Base-by-base conservation (phyloP, 306 rosid species). In the Pterocarpus santalinus region DNA sequence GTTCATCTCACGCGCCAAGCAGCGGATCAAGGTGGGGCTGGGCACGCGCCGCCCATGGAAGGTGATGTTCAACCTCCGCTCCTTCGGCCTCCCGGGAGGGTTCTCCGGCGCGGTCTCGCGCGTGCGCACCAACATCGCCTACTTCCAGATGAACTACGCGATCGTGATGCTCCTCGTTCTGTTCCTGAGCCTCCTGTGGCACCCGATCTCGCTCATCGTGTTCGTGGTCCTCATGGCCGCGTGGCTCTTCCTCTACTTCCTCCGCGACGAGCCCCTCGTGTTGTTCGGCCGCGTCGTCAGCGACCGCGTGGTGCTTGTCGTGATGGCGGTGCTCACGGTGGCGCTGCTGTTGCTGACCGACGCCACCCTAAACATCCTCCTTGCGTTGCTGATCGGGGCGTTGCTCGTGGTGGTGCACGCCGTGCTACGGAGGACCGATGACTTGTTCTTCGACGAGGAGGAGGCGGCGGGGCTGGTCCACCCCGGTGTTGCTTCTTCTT, bases 91-190 rank as follows among this genome's bases (percentile, higher is more conserved):
- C 4, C 92, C 98, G 10, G 8, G 73, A 38, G 41, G 46, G 32
- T 3, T 88, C 81, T 5, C 34, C 47, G 95, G 85, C 65, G 88
- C 89, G 35, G 8, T 87, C 38, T 9, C 72, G 2, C 88, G 93
- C 8, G 41, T 90, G 57, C 83, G 85, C 3, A 5, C 38, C 38
- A 94, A 94, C 87, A 30, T 80, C 66, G 66, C 67, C 4, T 92
- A 39, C 85, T 94, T 94, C 91, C 93, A 90, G 49, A 80, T 86
- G 91, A 94, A 94, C 85, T 94, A 94, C 87, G 91, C 96, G 7
- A 69, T 88, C 4, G 5, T 88, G 5, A 38, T 57, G 1, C 94
- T 90, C 11, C 0, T 78, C 2, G 65, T 92, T 4, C 85, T 92
- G 36, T 89, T 88, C 81, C 76, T 92, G 44, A 79, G 92, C 69